These are phyloP conservation scores for Arthrobotrys sinensis DNA, from an alignment of 2,329 filamentous ascomycete species.

Conservation along the genomic window DNA sequence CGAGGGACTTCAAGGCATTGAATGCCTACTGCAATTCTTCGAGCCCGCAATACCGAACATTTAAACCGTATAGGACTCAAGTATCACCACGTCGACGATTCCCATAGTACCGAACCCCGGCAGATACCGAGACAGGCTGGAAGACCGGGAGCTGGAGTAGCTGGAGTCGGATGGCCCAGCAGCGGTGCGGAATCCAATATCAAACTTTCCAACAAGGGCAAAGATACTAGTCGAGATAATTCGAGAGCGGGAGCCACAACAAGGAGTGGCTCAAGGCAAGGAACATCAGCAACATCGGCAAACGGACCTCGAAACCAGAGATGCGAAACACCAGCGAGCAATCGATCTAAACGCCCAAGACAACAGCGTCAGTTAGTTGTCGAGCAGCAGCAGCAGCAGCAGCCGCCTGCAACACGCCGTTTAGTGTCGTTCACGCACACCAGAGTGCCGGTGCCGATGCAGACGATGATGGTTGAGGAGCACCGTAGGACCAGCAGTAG, in stretches of 20 bases:
- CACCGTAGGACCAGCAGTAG: conserved; percentile 33
- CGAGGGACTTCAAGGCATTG: conserved; percentile 48
- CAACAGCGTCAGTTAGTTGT: conserved; percentile 34
- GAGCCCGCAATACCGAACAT: conserved; percentile 44
- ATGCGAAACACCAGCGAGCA: conserved; percentile 33
- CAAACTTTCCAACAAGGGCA: conserved; percentile 31
- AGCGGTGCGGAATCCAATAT: conserved; percentile 26
- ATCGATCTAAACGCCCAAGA: conserved; percentile 28
- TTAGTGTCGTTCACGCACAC: conserved; percentile 53
- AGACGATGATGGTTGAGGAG: conserved; percentile 52
- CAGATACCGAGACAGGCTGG: conserved; percentile 39
- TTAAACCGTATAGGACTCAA: conserved; percentile 44
- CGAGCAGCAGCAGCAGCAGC: conserved; percentile 21
- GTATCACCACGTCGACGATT: conserved; percentile 44
- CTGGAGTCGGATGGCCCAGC: conserved; percentile 45
- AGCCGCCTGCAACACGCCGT: conserved; percentile 28
- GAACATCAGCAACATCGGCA: neutral
- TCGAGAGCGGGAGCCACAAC: conserved; percentile 16
- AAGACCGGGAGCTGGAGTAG: conserved; percentile 47
- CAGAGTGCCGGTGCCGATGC: conserved; percentile 40
- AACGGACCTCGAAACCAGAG: conserved; percentile 37
- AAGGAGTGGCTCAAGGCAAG: conserved; percentile 8
- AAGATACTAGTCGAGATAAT: neutral
- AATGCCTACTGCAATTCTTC: conserved; percentile 58
- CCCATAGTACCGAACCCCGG: conserved; percentile 14